Base-by-base conservation (phyloP, 768 basidiomycete species). In the Kwoniella pini region DNA sequence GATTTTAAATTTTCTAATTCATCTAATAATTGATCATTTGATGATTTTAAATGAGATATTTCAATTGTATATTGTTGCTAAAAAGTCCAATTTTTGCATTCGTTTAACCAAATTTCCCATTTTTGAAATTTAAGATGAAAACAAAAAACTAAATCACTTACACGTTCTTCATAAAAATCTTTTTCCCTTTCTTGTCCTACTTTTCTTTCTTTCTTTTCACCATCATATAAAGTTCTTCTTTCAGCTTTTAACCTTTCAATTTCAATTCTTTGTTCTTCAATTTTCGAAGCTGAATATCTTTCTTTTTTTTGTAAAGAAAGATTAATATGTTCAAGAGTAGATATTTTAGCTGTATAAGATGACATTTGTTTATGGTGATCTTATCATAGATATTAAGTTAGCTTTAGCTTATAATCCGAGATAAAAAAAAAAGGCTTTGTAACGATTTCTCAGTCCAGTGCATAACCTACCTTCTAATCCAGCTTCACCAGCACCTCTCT, bases 181-280 rank as follows among this genome's bases (percentile, higher is more conserved):
- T 61, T 57, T 39, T 72, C 71, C 6, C 63, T 38, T 36, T 63
- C 60, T 53, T 70, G 61, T 1, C 68, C 70, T 7, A 55, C 59
- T 13, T 65, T 54, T 27, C 67, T 61, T 30, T 68, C 72, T 27
- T 63, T 42, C 46, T 31, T 66, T 31, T 68, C 68, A 10, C 65
- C 67, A 17, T 63, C 66, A 24, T 49, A 49, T 21, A 75, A 56
- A 28, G 71, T 38, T 36, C 67, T 64, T 42, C 73, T 46, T 55
- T 76, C 70, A 13, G 58, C 50, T 45, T 65, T 68, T 19, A 74
- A 43, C 38, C 59, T 45, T 27, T 70, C 71, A 22, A 70, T 69
- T 53, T 74, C 67, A 1, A 65, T 27, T 48, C 67, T 39, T 33
- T 71, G 67, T 31, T 53, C 65, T 19, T 64, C 64, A 4, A 74